Base-by-base conservation (phyloP, 768 basidiomycete species). In the Vararia minispora region DNA sequence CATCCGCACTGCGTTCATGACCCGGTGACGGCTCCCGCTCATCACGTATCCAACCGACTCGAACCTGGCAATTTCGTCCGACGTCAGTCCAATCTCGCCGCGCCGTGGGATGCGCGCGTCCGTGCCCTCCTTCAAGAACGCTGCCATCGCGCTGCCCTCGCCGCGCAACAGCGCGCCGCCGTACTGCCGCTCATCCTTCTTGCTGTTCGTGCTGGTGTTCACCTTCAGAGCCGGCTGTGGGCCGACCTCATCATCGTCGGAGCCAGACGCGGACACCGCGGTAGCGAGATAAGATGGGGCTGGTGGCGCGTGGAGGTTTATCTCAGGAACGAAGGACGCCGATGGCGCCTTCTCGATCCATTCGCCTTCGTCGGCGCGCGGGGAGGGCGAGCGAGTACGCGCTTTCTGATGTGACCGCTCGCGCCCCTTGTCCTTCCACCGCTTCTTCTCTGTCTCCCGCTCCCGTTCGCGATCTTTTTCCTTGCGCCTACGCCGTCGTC, bases 1-100 rank as follows among this genome's bases (percentile, higher is more conserved):
- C 78, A 99, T 86, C 43, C 95, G 85, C 30, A 99, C 94, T 1
- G 95, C 94, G 50, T 98, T 99, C 95, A 99, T 99, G 59, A 90
- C 72, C 47, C 85, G 74, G 59, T 99, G 91, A 45, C 94, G 66
- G 52, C 78, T 85, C 31, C 94, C 95, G 50, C 85, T 90, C 95
- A 98, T 99, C 33, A 99, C 95, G 58, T 95, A 99, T 13, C 95
- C 95, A 6, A 83, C 84, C 17, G 68, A 53, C 64, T 99, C 95
- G 60, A 72, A 97, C 54, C 72, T 57, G 5, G 81, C 90, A 48
- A 99, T 99, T 57, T 88, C 75, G 22, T 79, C 77, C 10, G 88
- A 78, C 8, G 82, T 80, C 47, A 99, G 64, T 40, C 95, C 95
- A 49, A 99, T 98, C 63, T 99, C 95, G 62, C 95, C 95, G 69